Evolutionary conservation across 257 asterid genomes (phyloP).

Genomic region (Solanum appendiculatum): DNA sequence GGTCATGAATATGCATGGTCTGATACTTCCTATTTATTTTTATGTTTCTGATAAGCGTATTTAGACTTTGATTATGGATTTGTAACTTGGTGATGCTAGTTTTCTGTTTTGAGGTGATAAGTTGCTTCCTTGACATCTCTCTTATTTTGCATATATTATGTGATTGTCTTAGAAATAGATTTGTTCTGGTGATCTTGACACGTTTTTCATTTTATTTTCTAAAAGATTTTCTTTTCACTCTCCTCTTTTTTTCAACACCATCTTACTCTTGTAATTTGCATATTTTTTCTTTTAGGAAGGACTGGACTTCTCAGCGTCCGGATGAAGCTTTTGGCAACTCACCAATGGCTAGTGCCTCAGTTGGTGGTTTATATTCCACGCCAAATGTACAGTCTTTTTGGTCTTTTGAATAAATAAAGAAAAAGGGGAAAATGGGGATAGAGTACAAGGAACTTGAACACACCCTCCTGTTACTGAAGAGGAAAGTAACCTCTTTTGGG

Average conservation of each 20-base stretch:
- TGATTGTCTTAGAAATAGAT: background rate
- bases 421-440: constrained; percentile 2
- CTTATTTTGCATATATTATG: background rate
- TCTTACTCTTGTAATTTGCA: background rate
- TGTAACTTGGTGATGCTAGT: background rate
- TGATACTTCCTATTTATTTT: background rate
- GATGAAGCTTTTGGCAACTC: constrained; percentile 48
- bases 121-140: background rate
- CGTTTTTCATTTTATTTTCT: background rate
- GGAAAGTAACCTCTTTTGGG: constrained; percentile 30
- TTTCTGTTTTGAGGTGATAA: background rate
- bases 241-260: background rate
- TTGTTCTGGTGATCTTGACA: background rate
- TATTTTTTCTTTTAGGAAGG: constrained; percentile 35
- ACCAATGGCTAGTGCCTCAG: constrained; percentile 41
- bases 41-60: background rate
- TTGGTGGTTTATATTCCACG: constrained; percentile 71
- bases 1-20: background rate
- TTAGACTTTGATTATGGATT: background rate
- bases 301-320: constrained; percentile 37
- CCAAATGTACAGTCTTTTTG: constrained; percentile 83
- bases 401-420: constrained; percentile 24
- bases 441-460: constrained; percentile 20
- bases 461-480: constrained; percentile 31
- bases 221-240: background rate